Evolutionary conservation across 1,284 basidiomycete species (phyloP).

Genomic region (Omphalotus olearius): DNA sequence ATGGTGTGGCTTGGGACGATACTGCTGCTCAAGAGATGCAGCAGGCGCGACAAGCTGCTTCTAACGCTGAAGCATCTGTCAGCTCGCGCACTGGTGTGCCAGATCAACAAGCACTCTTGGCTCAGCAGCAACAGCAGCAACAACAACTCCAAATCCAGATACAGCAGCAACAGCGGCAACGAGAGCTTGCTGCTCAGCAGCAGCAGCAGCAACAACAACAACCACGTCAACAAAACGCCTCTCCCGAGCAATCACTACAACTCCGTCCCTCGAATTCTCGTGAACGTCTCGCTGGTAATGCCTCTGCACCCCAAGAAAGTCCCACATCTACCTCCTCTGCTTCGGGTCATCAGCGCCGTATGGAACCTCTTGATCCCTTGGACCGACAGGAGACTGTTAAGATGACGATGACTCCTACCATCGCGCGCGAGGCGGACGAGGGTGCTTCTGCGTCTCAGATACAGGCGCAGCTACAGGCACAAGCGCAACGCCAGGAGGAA

Average conservation of each 20-base stretch:
- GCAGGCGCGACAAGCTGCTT: conserved; percentile 15
- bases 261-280: conserved; percentile 33
- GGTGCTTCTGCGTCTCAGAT: conserved; percentile 33
- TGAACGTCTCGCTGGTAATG: conserved; percentile 28
- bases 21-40: conserved; percentile 45
- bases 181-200: conserved; percentile 10
- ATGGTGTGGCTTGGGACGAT: conserved; percentile 76
- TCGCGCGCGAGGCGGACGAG: conserved; percentile 55
- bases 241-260: background rate
- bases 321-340: conserved; percentile 10
- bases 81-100: conserved; percentile 15
- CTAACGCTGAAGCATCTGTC: conserved; percentile 13
- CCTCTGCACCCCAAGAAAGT: conserved; percentile 18
- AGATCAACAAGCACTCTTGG: conserved; percentile 9
- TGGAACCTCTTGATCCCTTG: conserved; percentile 3
- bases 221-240: background rate
- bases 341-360: conserved; percentile 3
- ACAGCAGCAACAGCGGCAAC: conserved; percentile 23
- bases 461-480: conserved; percentile 22
- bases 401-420: conserved; percentile 71
- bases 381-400: conserved; percentile 56
- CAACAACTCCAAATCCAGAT: conserved; percentile 23
- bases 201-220: conserved; percentile 7
- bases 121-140: conserved; percentile 22
- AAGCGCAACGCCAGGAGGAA: conserved; percentile 46